These are phyloP conservation scores for Russula griseocarnosa DNA, from an alignment of 768 basidiomycete genomes.

Conservation along the genomic window DNA sequence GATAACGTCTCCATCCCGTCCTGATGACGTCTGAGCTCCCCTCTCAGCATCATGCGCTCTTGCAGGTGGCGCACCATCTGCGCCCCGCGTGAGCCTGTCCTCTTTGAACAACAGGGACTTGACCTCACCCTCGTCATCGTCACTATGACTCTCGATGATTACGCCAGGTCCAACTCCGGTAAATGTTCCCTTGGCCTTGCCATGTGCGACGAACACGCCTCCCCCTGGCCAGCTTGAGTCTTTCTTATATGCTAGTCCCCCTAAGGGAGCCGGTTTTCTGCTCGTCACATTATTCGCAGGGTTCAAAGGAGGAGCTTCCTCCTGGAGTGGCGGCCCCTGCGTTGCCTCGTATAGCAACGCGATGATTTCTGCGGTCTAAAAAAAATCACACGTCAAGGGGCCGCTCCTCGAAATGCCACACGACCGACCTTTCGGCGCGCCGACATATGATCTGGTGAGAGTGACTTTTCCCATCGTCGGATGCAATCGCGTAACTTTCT, in stretches of 20 bases:
- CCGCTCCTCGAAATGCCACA: slow-evolving; percentile 30
- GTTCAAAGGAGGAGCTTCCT: slow-evolving; percentile 61
- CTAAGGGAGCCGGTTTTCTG: slow-evolving; percentile 46
- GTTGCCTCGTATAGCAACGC: slow-evolving; percentile 89
- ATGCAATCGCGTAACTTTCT: slow-evolving; percentile 81
- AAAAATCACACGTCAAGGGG: slow-evolving; percentile 20
- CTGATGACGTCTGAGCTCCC: slow-evolving; percentile 51
- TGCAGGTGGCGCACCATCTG: slow-evolving; percentile 18
- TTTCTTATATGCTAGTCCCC: slow-evolving; percentile 64
- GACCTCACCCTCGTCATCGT: slow-evolving; percentile 28
- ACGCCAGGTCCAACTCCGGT: slow-evolving; percentile 51
- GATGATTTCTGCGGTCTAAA: slow-evolving; percentile 88
- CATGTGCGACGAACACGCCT: slow-evolving; percentile 73
- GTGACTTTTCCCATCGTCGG: slow-evolving; percentile 78
- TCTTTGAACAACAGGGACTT: slow-evolving; percentile 16
- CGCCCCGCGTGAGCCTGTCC: slow-evolving; percentile 19
- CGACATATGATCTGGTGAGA: slow-evolving; percentile 93
- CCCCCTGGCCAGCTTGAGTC: slow-evolving; percentile 82
- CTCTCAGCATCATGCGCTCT: slow-evolving; percentile 5
- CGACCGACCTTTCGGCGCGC: slow-evolving; percentile 76
- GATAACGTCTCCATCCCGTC: slow-evolving; percentile 46
- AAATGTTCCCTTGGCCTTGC: slow-evolving; percentile 30
- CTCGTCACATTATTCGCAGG: slow-evolving; percentile 71
- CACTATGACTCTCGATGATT: slow-evolving; percentile 49
- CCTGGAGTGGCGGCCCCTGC: slow-evolving; percentile 56